Base-by-base conservation (phyloP, 139 green algal genomes). In the Tetradesmus obliquus region DNA sequence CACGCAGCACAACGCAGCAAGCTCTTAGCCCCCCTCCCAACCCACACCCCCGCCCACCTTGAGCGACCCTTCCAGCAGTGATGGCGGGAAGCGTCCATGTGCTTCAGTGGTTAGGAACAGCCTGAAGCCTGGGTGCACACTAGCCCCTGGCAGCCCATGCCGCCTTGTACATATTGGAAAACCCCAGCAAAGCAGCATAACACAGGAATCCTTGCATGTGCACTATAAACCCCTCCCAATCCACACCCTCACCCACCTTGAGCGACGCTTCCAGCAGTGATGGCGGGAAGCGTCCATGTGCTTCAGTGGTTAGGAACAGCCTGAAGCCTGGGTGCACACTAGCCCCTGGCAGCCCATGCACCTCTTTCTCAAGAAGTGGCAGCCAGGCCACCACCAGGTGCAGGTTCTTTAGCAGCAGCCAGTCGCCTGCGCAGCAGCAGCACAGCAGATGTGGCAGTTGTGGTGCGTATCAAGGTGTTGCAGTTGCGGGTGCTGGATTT, bases 331-430 rank as follows among this genome's bases (percentile, higher is more conserved):
- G 54, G 72, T 95, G 83, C 57, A 79, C 80, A 88, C 88, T 94
- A 81, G 13, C 58, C 79, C 8, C 19, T 4, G 82, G 51, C 4
- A 92, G 66, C 20, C 74, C 71, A 82, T 92, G 82, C 85, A 97
- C 79, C 91, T 96, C 95, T 91, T 97, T 97, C 87, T 98, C 95
- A 85, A 99, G 92, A n/a, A 85, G 86, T 1, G 95, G 95, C 82
- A 99, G 94, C 96, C 96, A 99, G 19, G 69, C 79, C 10, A 97
- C 95, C 13, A 95, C 93, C 79, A 99, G 94, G 88, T 99, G 97
- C 58, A 97, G 80, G 84, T 99, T 99, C 95, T 99, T 98, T 19
- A 99, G 93, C 87, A 94, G 95, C 89, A 99, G 93, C 97, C 97
- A 98, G 54, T 95, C 92, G 54, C 96, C 95, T 88, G 90, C 79